A percentile compares a stretch with the other conserved stretches of the same genome.
phyloP scores from a whole-genome alignment of 2,329 filamentous ascomycete genomes.

The Xylariales sp. region DNA sequence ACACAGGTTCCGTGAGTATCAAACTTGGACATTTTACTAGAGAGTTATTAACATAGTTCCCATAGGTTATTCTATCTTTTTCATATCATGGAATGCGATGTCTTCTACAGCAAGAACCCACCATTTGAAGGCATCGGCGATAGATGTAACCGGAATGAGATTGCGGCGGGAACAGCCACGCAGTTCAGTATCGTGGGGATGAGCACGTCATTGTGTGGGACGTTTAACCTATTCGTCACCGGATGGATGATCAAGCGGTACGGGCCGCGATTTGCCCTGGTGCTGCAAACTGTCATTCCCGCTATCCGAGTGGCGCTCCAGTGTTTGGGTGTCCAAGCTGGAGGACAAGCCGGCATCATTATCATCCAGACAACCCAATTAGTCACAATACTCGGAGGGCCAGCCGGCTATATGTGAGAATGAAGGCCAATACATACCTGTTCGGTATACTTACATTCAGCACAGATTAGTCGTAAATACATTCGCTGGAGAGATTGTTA shows the following conservation, averaged over 20 bases:
- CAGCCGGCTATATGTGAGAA: constrained; percentile 64
- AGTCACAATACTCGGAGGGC: constrained; percentile 64
- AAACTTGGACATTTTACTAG: background rate
- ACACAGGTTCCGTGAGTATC: constrained; percentile 18
- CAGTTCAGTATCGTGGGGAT: constrained; percentile 62
- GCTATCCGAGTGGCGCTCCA: constrained; percentile 60
- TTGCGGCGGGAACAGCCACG: constrained; percentile 59
- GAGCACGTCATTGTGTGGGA: constrained; percentile 62
- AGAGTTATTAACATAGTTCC: background rate
- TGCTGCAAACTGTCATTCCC: constrained; percentile 60
- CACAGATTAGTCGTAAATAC: constrained; percentile 66
- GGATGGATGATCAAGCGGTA: constrained; percentile 62
- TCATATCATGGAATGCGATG: constrained; percentile 66
- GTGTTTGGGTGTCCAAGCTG: constrained; percentile 58
- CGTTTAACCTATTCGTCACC: constrained; percentile 60
- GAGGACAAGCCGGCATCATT: constrained; percentile 55
- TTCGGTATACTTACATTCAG: too few relatives aligned
- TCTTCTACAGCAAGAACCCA: constrained; percentile 57
- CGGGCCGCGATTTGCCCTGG: constrained; percentile 57
- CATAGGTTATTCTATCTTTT: constrained; percentile 60
- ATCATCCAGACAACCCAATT: constrained; percentile 64
- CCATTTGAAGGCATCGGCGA: constrained; percentile 42
- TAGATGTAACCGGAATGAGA: constrained; percentile 55
- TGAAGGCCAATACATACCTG: too few relatives aligned
- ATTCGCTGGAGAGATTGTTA: constrained; percentile 60